Evolutionary conservation across 2,329 filamentous ascomycete genomes (phyloP).

Genomic region (Colletotrichum orbiculare): DNA sequence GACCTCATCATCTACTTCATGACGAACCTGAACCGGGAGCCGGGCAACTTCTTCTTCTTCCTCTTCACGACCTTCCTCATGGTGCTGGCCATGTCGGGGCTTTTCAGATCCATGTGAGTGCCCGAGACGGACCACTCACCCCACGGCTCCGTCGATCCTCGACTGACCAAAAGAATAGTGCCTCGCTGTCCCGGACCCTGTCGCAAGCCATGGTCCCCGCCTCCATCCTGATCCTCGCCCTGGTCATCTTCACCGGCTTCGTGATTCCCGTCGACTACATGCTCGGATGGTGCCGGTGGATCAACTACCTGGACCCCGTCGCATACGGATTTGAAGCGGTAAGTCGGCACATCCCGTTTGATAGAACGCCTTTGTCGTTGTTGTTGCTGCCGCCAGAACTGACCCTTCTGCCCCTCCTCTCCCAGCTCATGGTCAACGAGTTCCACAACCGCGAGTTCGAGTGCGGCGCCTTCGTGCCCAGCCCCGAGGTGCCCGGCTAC

Average conservation of each 20-base stretch:
- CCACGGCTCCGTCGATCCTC: no score
- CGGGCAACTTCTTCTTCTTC: slow-evolving; percentile 65
- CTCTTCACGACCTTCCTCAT: slow-evolving; percentile 60
- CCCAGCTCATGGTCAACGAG: slow-evolving; percentile 67
- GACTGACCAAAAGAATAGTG: slow-evolving; percentile 42
- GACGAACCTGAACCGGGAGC: slow-evolving; percentile 67
- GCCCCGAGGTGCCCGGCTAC: slow-evolving; percentile 35
- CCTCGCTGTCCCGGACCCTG: slow-evolving; percentile 58
- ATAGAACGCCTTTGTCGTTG: neutral
- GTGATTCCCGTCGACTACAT: slow-evolving; percentile 54
- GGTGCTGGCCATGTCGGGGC: slow-evolving; percentile 49
- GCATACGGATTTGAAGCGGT: slow-evolving; percentile 75
- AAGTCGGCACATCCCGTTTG: neutral
- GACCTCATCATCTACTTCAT: slow-evolving; percentile 74
- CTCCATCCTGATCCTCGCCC: slow-evolving; percentile 61
- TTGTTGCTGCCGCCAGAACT: neutral
- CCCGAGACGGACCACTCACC: no score
- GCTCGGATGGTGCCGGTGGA: slow-evolving; percentile 61
- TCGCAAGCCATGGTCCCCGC: slow-evolving; percentile 65
- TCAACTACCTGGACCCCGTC: slow-evolving; percentile 64
- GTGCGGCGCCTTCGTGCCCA: slow-evolving; percentile 39
- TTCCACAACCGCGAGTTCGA: slow-evolving; percentile 61
- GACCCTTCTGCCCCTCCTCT: neutral
- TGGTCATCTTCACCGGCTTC: slow-evolving; percentile 68
- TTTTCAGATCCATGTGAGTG: slow-evolving; percentile 57